Percentiles rank a stretch among this genome's conserved stretches.
These are phyloP conservation scores for Pseudogymnoascus sp. DNA, from an alignment of 2,329 filamentous ascomycete genomes.

Conservation along the genomic window DNA sequence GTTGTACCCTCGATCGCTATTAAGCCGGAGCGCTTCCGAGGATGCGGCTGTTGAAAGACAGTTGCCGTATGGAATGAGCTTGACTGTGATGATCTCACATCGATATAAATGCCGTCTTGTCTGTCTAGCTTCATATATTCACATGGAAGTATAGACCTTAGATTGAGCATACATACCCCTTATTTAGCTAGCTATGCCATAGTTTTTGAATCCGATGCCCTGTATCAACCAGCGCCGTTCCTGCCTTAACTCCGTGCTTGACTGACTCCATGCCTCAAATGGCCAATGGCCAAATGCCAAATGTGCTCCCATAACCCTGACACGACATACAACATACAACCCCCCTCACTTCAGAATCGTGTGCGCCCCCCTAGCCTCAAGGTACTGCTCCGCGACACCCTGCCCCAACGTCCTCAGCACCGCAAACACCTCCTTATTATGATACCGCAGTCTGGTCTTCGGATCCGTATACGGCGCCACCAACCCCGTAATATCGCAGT, in stretches of 20 bases:
- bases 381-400: slow-evolving; percentile 76
- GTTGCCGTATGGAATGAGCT: slow-evolving; percentile 81
- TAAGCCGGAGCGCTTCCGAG: slow-evolving; percentile 98
- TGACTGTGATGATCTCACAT: slow-evolving; percentile 64
- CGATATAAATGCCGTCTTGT: slow-evolving; percentile 6
- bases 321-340: not conserved
- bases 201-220: slow-evolving; percentile 2
- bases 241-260: not conserved
- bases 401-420: slow-evolving; percentile 75
- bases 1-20: slow-evolving; percentile 63
- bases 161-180: slow-evolving; percentile 27
- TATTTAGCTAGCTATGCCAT: slow-evolving; percentile 1
- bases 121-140: slow-evolving; percentile 5
- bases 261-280: not conserved
- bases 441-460: slow-evolving; percentile 87
- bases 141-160: slow-evolving; percentile 10
- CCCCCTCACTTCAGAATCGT: slow-evolving; percentile 74
- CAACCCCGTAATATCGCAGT: slow-evolving; percentile 93
- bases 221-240: not conserved
- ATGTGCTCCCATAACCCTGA: slow-evolving; percentile 1
- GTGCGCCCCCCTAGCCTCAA: slow-evolving; percentile 86
- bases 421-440: slow-evolving; percentile 85
- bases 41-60: slow-evolving; percentile 71
- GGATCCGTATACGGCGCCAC: slow-evolving; percentile 90
- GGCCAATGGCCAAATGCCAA: not conserved